Conservation (phyloP, 164 flowering plant species). For the Vitis rupestris region DNA sequence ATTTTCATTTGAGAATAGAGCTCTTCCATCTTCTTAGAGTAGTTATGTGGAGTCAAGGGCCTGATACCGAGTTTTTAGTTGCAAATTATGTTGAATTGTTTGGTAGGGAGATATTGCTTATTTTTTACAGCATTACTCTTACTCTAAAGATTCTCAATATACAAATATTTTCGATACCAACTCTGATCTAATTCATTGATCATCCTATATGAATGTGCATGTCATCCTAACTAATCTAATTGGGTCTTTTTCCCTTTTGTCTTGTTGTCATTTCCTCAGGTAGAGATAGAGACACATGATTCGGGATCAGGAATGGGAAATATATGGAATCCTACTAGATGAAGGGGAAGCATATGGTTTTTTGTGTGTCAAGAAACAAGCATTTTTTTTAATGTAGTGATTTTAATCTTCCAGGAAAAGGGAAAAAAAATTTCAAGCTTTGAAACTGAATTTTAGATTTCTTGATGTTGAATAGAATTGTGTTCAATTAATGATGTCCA, state of each 20-base stretch:
- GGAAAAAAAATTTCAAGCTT: too few species aligned
- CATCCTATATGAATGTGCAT: neutral
- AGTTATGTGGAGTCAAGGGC: constrained; percentile 68
- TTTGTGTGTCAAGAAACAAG: constrained; percentile 25
- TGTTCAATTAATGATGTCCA: too few species aligned
- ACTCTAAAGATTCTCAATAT: constrained; percentile 64
- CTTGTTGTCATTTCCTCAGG: constrained; percentile 29
- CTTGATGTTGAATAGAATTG: too few species aligned
- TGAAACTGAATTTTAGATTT: too few species aligned
- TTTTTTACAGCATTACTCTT: constrained; percentile 67
- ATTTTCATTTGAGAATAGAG: constrained; percentile 56
- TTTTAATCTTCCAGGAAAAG: too few species aligned
- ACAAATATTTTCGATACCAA: constrained; percentile 62
- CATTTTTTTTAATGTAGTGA: too few species aligned
- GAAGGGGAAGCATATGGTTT: constrained; percentile 28
- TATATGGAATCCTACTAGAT: constrained; percentile 53
- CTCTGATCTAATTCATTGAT: neutral
- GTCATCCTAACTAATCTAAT: neutral
- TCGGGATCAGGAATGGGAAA: constrained; percentile 56
- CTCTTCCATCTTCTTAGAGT: constrained; percentile 62
- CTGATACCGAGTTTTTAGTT: constrained; percentile 72
- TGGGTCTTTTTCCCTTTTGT: neutral
- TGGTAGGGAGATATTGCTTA: constrained; percentile 76
- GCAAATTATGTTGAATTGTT: constrained; percentile 80
- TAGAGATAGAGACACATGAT: constrained; percentile 51